These are phyloP conservation scores for Exidia glandulosa DNA, from an alignment of 768 basidiomycete genomes.

Conservation along the genomic window DNA sequence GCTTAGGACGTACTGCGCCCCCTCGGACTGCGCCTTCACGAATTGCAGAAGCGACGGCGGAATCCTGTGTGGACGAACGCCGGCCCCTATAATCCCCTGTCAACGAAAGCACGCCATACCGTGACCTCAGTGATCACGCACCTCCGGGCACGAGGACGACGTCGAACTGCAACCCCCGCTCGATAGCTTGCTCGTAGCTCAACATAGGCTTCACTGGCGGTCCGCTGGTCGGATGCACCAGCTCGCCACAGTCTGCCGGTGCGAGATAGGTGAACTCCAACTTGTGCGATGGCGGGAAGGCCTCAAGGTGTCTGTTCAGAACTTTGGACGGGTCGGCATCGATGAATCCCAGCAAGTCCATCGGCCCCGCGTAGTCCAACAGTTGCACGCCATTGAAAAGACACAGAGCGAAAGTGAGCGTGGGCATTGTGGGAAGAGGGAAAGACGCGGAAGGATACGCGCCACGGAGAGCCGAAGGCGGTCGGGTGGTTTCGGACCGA, in stretches of 20 bases:
- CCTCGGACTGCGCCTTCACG: neutral
- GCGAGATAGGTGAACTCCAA: neutral
- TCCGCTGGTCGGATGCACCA: neutral
- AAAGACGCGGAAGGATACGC: too few species aligned
- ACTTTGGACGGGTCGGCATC: neutral
- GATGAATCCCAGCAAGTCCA: neutral
- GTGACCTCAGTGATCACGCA: neutral
- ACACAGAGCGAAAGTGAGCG: neutral
- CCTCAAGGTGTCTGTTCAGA: neutral
- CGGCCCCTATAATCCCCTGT: slow-evolving; percentile 9
- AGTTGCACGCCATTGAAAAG: neutral
- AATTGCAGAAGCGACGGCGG: slow-evolving; percentile 12
- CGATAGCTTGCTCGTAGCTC: slow-evolving; percentile 16
- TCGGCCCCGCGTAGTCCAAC: neutral
- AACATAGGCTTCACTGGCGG: slow-evolving; percentile 10
- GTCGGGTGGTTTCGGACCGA: too few species aligned
- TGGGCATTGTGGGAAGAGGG: too few species aligned
- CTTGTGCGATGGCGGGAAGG: neutral
- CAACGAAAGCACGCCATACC: neutral
- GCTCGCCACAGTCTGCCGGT: neutral
- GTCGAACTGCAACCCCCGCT: slow-evolving; percentile 17
- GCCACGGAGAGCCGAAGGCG: too few species aligned
- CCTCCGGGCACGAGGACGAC: slow-evolving; percentile 22
- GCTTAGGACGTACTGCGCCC: slow-evolving; percentile 9
- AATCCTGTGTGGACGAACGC: slow-evolving; percentile 7